Conservation (phyloP, 2,329 filamentous ascomycete genomes). For the Fusarium vanettenii region DNA sequence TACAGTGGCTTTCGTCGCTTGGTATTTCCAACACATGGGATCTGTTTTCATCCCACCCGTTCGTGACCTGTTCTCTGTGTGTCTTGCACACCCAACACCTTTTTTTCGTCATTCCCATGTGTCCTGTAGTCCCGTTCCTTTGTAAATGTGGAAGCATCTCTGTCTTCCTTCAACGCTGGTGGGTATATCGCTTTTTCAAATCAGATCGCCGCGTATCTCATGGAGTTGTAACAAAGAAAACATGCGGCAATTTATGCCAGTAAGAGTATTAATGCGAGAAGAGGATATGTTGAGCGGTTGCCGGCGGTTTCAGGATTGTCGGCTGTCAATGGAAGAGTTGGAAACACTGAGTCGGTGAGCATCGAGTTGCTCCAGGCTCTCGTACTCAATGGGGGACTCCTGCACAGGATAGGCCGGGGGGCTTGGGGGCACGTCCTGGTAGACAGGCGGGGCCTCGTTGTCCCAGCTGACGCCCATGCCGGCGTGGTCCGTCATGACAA, state of each 20-base stretch:
- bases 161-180: constrained; percentile 45
- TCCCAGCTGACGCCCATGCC: constrained; percentile 97
- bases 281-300: background rate
- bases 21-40: constrained; percentile 29
- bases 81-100: constrained; percentile 27
- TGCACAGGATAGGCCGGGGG: constrained; percentile 74
- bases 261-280: constrained; percentile 18
- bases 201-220: constrained; percentile 44
- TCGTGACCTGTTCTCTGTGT: constrained; percentile 11
- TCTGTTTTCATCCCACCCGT: constrained; percentile 15
- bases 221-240: constrained; percentile 35
- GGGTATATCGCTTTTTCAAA: constrained; percentile 43
- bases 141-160: constrained; percentile 36
- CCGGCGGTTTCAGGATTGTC: constrained; percentile 13
- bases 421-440: constrained; percentile 90
- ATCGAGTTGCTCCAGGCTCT: constrained; percentile 51
- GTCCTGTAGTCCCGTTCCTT: constrained; percentile 44
- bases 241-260: constrained; percentile 2
- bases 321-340: constrained; percentile 32
- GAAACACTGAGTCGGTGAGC: constrained; percentile 44
- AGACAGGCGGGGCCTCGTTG: constrained; percentile 92
- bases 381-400: constrained; percentile 53
- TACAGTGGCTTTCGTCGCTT: constrained; percentile 31
- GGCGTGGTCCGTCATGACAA: constrained; percentile 82
- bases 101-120: constrained; percentile 33